Conservation (phyloP, 495 filamentous ascomycete genomes). For the Aspergillus baeticus region DNA sequence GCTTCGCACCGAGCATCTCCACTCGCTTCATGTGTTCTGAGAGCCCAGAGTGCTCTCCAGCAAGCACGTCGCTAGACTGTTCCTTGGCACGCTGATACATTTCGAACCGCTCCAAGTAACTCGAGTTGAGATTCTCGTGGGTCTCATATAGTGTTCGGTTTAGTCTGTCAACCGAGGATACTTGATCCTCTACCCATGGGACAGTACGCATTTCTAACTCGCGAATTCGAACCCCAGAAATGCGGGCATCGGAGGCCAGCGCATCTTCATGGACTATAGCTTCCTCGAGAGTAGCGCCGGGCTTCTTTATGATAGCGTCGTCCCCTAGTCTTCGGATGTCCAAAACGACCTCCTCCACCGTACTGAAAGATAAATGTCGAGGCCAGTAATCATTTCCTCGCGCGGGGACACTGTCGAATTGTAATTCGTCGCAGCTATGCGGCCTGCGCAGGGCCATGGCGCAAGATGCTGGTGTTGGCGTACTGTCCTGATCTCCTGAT, state of each 20-base stretch:
- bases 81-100: slow-evolving; percentile 64
- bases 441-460: slow-evolving; percentile 43
- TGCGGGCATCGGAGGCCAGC: slow-evolving; percentile 58
- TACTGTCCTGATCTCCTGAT: slow-evolving; percentile 30
- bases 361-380: slow-evolving; percentile 81
- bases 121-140: slow-evolving; percentile 61
- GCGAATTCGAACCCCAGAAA: slow-evolving; percentile 54
- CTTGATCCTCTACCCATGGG: slow-evolving; percentile 66
- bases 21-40: slow-evolving; percentile 77
- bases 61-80: slow-evolving; percentile 62
- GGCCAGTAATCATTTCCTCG: slow-evolving; percentile 54
- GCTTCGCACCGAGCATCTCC: slow-evolving; percentile 77
- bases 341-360: slow-evolving; percentile 85
- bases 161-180: slow-evolving; percentile 61
- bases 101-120: slow-evolving; percentile 67
- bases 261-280: slow-evolving; percentile 47
- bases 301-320: slow-evolving; percentile 29
- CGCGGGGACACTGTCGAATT: slow-evolving; percentile 20
- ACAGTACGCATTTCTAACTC: slow-evolving; percentile 46
- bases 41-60: slow-evolving; percentile 62
- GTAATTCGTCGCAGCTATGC: slow-evolving; percentile 42
- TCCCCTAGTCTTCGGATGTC: slow-evolving; percentile 57
- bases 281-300: slow-evolving; percentile 33
- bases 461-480: slow-evolving; percentile 25
- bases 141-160: slow-evolving; percentile 59